phyloP scores from a whole-genome alignment of 345 rosid species.

The Cardamine chenopodiifolia region DNA sequence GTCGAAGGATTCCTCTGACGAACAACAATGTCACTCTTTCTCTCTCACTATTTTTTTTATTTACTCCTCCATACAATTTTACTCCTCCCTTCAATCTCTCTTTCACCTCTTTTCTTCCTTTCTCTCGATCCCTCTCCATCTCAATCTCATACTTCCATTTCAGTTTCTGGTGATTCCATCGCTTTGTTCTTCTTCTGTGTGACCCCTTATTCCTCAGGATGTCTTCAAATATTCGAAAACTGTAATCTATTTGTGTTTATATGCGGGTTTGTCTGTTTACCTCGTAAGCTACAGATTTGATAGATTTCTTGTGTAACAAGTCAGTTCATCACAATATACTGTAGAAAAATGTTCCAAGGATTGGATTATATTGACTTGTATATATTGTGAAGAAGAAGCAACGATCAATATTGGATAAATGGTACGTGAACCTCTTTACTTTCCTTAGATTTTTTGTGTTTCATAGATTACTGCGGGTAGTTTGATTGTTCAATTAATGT shows the following conservation, averaged over 20 bases:
- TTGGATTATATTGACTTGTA: background rate
- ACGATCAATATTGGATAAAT: slow-evolving; percentile 41
- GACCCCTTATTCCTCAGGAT: slow-evolving; percentile 12
- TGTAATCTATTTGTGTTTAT: slow-evolving; percentile 5
- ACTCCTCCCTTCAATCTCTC: slow-evolving; percentile 34
- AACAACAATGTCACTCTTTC: slow-evolving; percentile 58
- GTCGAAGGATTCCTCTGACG: slow-evolving; percentile 44
- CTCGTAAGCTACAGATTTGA: slow-evolving; percentile 3
- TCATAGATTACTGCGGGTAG: too few species aligned
- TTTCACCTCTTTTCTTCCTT: slow-evolving; percentile 20
- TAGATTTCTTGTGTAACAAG: slow-evolving; percentile 35
- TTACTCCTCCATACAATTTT: slow-evolving; percentile 12
- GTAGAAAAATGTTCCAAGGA: slow-evolving; percentile 15
- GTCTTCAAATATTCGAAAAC: background rate
- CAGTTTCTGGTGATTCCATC: slow-evolving; percentile 24
- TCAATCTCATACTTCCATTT: slow-evolving; percentile 16
- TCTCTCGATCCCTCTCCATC: slow-evolving; percentile 14
- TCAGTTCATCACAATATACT: background rate
- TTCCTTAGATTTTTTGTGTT: background rate
- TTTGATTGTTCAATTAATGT: background rate
- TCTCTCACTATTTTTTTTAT: slow-evolving; percentile 28
- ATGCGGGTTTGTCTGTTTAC: slow-evolving; percentile 21
- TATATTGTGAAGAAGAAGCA: slow-evolving; percentile 29
- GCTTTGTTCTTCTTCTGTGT: slow-evolving; percentile 12
- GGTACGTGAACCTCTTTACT: slow-evolving; percentile 46